These are phyloP conservation scores for Calocybe cyanea DNA, from an alignment of 768 basidiomycete species.

Conservation along the genomic window DNA sequence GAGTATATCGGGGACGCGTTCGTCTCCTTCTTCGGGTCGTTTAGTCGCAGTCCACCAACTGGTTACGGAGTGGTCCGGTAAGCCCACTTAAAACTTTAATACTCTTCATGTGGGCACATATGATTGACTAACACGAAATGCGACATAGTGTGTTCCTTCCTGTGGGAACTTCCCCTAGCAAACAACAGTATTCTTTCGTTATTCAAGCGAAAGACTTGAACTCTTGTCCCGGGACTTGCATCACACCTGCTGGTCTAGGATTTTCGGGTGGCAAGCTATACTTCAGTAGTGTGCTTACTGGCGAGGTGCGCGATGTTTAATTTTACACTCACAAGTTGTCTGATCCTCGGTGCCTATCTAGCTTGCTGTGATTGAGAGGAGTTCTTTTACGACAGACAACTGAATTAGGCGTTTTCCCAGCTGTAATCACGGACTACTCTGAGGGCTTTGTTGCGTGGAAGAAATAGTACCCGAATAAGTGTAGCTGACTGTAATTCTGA, in stretches of 20 bases:
- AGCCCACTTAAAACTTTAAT: background rate
- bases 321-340: background rate
- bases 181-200: constrained; percentile 27
- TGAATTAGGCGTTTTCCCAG: no score
- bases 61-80: constrained; percentile 43
- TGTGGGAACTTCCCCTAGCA: constrained; percentile 5
- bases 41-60: constrained; percentile 35
- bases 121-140: background rate
- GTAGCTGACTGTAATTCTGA: no score
- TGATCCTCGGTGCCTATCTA: background rate
- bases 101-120: background rate
- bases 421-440: no score
- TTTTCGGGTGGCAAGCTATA: constrained; percentile 33
- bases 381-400: background rate
- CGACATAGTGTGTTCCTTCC: constrained; percentile 22
- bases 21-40: constrained; percentile 42
- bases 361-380: constrained; percentile 3
- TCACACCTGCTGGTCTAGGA: constrained; percentile 37
- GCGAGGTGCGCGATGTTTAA: constrained; percentile 27
- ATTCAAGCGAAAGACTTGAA: constrained; percentile 34
- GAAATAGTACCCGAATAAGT: no score
- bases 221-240: constrained; percentile 35
- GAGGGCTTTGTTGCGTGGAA: no score
- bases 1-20: constrained; percentile 30
- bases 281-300: constrained; percentile 39